Evolutionary conservation across 306 rosid genomes (phyloP), one percentile per base, ranked within the genome.

Genomic region (Lithocarpus polystachyus): DNA sequence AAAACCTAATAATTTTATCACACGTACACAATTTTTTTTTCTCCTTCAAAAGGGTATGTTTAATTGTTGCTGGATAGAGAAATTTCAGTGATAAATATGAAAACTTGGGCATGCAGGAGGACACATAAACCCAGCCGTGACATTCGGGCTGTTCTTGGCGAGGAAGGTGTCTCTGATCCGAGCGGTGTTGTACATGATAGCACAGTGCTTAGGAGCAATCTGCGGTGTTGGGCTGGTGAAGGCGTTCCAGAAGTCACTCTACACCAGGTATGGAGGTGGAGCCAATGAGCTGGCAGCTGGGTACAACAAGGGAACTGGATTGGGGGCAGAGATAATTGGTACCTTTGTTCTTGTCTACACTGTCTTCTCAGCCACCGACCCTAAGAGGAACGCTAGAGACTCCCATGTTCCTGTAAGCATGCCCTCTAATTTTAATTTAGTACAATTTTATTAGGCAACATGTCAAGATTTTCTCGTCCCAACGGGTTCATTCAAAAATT

Each of bases 301-400:
- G 1, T 94, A 92, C 82, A 92, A 61, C 85, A 91, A 86, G 68
- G 98, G 98, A 0, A 84, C 88, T 2, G 98, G 97, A 23, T 75
- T 94, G 59, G 98, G 97, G 2, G 98, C 97, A 8, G 98, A 94
- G 83, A 94, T 94, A 65, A 94, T 94, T 2, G 98, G 98, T 0
- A 94, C 98, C 86, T 94, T 94, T 52, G 97, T 94, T 72, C 93
- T 94, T 61, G 98, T 94, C 76, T 94, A 94, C 92, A 94, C 98
- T 0, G 98, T 94, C 74, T 94, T 94, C 90, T 90, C 98, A 6
- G 98, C 98, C 79, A 94, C 98, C 15, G 98, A 94, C 48, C 98
- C 98, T 14, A 94, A 94, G 82, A 87, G 98, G 52, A 94, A 9
- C 52, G 98, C 98, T 2, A 85, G 98, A 78, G 98, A 94, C 86